phyloP scores from a whole-genome alignment of 129 eudicot species.

The Pseudognaphalium luteoalbum region DNA sequence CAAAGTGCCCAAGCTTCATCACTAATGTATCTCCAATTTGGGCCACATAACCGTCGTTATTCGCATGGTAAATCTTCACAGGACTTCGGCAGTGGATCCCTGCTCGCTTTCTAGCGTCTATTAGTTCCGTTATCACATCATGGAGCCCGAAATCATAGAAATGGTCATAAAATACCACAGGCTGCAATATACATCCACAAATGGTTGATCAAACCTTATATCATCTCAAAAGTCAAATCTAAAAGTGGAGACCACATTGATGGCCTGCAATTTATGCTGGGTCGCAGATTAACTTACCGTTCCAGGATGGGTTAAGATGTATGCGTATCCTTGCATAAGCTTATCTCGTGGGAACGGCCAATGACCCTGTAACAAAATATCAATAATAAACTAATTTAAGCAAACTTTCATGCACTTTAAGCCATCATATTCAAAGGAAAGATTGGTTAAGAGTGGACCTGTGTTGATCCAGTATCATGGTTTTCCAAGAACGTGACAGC shows the following conservation, averaged over 20 bases:
- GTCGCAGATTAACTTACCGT: slow-evolving; percentile 42
- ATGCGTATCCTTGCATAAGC: slow-evolving; percentile 71
- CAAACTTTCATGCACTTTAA: slow-evolving; percentile 7
- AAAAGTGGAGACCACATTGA: background rate
- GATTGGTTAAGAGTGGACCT: slow-evolving; percentile 38
- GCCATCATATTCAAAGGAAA: background rate
- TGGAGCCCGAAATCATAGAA: slow-evolving; percentile 63
- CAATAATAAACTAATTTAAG: background rate
- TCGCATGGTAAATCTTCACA: slow-evolving; percentile 61
- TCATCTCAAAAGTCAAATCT: background rate
- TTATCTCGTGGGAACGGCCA: slow-evolving; percentile 74
- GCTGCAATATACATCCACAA: slow-evolving; percentile 38
- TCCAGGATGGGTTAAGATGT: slow-evolving; percentile 71
- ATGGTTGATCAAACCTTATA: background rate
- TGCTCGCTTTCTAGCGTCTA: slow-evolving; percentile 50
- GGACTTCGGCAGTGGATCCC: slow-evolving; percentile 61
- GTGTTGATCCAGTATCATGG: slow-evolving; percentile 81
- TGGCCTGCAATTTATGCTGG: background rate
- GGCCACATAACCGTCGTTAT: slow-evolving; percentile 55
- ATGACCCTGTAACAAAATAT: slow-evolving; percentile 53
- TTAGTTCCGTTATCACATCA: slow-evolving; percentile 50
- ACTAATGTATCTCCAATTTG: slow-evolving; percentile 53
- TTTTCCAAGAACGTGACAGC: slow-evolving; percentile 74
- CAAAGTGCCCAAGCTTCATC: slow-evolving; percentile 57
- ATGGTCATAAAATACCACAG: slow-evolving; percentile 61